Percentiles rank a stretch among this genome's conserved stretches.
Evolutionary conservation across 1,284 basidiomycete species (phyloP).

Genomic region (Ceratobasidium papillatum): DNA sequence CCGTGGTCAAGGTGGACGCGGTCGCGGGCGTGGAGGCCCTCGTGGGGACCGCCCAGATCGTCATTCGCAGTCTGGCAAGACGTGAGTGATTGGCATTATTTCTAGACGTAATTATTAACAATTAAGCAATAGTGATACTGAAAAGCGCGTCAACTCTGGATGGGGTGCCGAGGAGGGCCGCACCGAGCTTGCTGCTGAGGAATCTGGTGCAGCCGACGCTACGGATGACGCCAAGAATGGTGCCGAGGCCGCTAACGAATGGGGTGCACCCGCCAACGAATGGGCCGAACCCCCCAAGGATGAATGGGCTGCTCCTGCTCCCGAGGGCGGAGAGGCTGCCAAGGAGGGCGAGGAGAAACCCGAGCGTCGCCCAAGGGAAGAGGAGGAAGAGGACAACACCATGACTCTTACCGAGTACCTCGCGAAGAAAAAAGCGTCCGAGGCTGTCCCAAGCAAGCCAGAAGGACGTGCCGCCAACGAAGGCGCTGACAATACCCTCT

Average conservation of each 20-base stretch:
- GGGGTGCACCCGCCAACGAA: conserved; percentile 48
- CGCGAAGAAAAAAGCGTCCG: conserved; percentile 68
- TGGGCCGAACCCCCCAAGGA: conserved; percentile 52
- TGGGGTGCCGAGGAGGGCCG: conserved; percentile 91
- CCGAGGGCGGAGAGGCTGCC: conserved; percentile 49
- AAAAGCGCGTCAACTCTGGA: conserved; percentile 90
- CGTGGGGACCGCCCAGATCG: conserved; percentile 64
- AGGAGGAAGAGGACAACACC: conserved; percentile 95
- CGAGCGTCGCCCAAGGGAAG: conserved; percentile 60
- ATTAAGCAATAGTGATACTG: conserved; percentile 70
- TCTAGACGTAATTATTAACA: background rate
- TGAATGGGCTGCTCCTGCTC: conserved; percentile 32
- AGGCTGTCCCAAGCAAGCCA: conserved; percentile 65
- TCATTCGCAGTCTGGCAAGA: conserved; percentile 80
- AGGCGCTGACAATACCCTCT: conserved; percentile 71
- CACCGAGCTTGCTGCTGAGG: conserved; percentile 79
- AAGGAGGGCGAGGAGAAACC: conserved; percentile 50
- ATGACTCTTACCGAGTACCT: conserved; percentile 86
- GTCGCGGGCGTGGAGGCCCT: conserved; percentile 59
- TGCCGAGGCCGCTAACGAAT: conserved; percentile 53
- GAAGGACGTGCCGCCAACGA: conserved; percentile 78
- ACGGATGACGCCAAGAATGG: conserved; percentile 41
- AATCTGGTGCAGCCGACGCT: conserved; percentile 65
- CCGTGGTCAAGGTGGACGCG: conserved; percentile 53
- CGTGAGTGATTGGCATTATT: conserved; percentile 43